Percentiles rank a stretch among this genome's conserved stretches.
Conservation (phyloP, 495 filamentous ascomycete genomes). For the Podospora conica region DNA sequence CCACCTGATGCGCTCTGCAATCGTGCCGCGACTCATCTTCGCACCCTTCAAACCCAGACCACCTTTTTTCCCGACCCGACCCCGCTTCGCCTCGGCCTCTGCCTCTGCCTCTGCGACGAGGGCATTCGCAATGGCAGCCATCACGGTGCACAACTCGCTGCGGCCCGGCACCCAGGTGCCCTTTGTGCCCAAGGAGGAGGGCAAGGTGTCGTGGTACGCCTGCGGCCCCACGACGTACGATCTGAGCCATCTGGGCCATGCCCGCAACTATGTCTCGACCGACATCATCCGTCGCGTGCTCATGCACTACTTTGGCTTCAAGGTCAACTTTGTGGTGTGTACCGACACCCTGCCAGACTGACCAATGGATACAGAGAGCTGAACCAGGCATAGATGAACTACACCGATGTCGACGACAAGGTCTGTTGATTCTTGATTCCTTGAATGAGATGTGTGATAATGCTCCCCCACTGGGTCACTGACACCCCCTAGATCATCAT, state of each 20-base stretch:
- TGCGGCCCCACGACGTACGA: constrained; percentile 95
- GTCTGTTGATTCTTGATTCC: constrained; percentile 33
- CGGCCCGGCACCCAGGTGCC: constrained; percentile 61
- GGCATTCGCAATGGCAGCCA: constrained; percentile 39
- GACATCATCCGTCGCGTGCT: constrained; percentile 89
- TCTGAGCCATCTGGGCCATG: constrained; percentile 80
- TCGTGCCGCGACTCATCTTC: constrained; percentile 14
- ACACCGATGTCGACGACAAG: constrained; percentile 91
- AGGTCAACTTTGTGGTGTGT: constrained; percentile 69
- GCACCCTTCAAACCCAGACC: constrained; percentile 21
- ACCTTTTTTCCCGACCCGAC: constrained; percentile 23
- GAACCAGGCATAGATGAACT: constrained; percentile 58
- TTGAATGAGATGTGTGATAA: too few species aligned
- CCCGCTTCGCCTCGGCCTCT: constrained; percentile 1
- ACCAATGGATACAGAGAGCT: background rate
- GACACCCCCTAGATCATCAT: constrained; percentile 62
- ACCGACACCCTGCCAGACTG: background rate
- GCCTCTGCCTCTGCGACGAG: too few species aligned
- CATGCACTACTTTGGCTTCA: constrained; percentile 76
- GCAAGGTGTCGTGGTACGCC: constrained; percentile 79
- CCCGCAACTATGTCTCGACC: constrained; percentile 84
- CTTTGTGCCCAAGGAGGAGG: constrained; percentile 69
- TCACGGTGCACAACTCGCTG: constrained; percentile 72
- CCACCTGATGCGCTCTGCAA: constrained; percentile 20
- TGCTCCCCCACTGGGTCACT: constrained; percentile 1